Percentiles rank a stretch among this genome's conserved stretches.
Conservation (phyloP, 2,329 filamentous ascomycete genomes). For the Didymella sp. region DNA sequence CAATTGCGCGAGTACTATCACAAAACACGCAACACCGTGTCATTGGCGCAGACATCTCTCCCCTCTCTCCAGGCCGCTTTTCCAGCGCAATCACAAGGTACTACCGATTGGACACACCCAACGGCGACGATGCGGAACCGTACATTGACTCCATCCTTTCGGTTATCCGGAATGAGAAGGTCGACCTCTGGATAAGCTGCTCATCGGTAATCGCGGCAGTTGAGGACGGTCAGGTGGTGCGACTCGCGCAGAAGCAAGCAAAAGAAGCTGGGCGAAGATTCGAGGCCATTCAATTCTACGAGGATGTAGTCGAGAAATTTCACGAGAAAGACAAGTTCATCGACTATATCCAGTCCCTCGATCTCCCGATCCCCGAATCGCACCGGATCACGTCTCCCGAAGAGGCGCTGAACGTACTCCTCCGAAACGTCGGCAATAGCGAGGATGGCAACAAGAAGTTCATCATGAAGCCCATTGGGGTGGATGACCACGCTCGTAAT, state of each 20-base stretch:
- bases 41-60: constrained; percentile 70
- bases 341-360: constrained; percentile 60
- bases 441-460: constrained; percentile 55
- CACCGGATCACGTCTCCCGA: constrained; percentile 60
- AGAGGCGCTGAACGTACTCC: constrained; percentile 62
- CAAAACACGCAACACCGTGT: constrained; percentile 69
- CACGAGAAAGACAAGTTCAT: constrained; percentile 73
- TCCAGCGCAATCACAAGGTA: constrained; percentile 65
- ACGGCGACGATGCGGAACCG: constrained; percentile 47
- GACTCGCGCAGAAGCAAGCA: constrained; percentile 58
- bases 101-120: constrained; percentile 55
- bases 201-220: constrained; percentile 71
- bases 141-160: constrained; percentile 66
- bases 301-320: constrained; percentile 62
- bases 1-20: constrained; percentile 70
- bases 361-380: constrained; percentile 51
- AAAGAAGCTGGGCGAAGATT: constrained; percentile 58
- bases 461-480: constrained; percentile 70
- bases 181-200: constrained; percentile 77
- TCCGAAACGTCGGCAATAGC: constrained; percentile 21
- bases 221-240: constrained; percentile 70
- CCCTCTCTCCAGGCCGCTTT: constrained; percentile 54
- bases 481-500: constrained; percentile 66
- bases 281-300: constrained; percentile 68
- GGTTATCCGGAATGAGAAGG: constrained; percentile 65